Evolutionary conservation across 768 basidiomycete species (phyloP), one percentile per base, ranked within the genome.

Genomic region (Leccinellum albellum): DNA sequence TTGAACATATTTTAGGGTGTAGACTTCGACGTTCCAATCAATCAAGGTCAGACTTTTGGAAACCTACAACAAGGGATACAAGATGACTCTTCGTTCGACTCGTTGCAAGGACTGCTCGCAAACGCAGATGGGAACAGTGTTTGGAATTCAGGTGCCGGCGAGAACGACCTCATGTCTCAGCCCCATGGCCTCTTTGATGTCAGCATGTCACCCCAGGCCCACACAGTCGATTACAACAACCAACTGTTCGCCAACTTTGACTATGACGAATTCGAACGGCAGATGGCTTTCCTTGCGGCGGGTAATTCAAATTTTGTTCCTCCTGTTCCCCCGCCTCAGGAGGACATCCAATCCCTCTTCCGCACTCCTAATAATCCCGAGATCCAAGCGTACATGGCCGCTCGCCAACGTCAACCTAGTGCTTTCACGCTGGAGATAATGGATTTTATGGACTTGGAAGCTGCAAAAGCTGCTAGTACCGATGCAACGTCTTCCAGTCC

Each of bases 171-270:
- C 28, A 24, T 70, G 14, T 56, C 68, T 31, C 68, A 72, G 26
- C 78, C 80, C 2, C 61, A 59, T 13, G 75, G 74, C 4, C 70
- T 76, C 42, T 62, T 80, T 33, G 74, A 79, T 50, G 61, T 79
- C 4, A 31, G 48, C 7, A 26, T 76, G 69, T 54, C 63, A 21
- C 44, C 54, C 42, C 49, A 26, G 17, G 26, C 35, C 3, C 24
- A 55, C 17, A 35, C 48, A 0, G 31, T 56, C 3, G 63, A 60
- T 24, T 64, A 63, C 48, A 52, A 55, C 12, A 49, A 59, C 0
- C 35, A 61, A 10, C 42, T 68, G 26, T 74, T 69, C 21, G 52
- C 68, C 32, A 49, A 67, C 45, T 60, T 65, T 42, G 64, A 69
- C 40, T 58, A 72, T 40, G 28, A 26, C 51, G 33, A 59, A 48